phyloP scores from a whole-genome alignment of 2,329 filamentous ascomycete species.

The Aureobasidium sp. region DNA sequence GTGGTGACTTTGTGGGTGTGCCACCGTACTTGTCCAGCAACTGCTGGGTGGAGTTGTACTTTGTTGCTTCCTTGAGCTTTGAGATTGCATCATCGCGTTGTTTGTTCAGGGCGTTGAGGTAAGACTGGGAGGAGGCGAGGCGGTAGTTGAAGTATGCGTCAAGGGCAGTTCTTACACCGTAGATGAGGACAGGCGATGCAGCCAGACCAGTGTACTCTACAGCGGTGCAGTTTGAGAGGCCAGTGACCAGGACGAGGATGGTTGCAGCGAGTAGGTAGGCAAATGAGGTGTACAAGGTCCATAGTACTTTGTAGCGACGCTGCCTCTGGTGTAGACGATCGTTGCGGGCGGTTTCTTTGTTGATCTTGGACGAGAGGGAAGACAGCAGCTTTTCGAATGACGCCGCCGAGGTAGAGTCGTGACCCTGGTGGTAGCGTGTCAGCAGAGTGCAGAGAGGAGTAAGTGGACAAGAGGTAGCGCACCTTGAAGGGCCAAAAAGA shows the following conservation, averaged over 20 bases:
- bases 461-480: slow-evolving; percentile 21
- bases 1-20: slow-evolving; percentile 30
- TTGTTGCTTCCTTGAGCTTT: slow-evolving; percentile 88
- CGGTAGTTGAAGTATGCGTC: slow-evolving; percentile 73
- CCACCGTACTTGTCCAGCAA: slow-evolving; percentile 90
- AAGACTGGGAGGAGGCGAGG: slow-evolving; percentile 58
- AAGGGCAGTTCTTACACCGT: slow-evolving; percentile 57
- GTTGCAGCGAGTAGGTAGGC: slow-evolving; percentile 82
- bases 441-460: neutral
- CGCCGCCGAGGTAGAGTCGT: slow-evolving; percentile 72
- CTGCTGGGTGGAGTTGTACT: slow-evolving; percentile 89
- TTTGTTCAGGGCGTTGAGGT: slow-evolving; percentile 65
- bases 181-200: slow-evolving; percentile 68
- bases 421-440: slow-evolving; percentile 45
- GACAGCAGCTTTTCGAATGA: slow-evolving; percentile 90
- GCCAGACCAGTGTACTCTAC: slow-evolving; percentile 71
- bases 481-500: slow-evolving; percentile 83
- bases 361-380: slow-evolving; percentile 73
- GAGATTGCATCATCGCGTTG: slow-evolving; percentile 84
- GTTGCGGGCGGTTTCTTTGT: slow-evolving; percentile 61
- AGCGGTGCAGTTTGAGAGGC: slow-evolving; percentile 67
- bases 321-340: slow-evolving; percentile 64
- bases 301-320: slow-evolving; percentile 73
- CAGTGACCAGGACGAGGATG: slow-evolving; percentile 75
- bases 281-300: slow-evolving; percentile 84